Evolutionary conservation across 768 basidiomycete species (phyloP).

Genomic region (Termitomyces sp.): DNA sequence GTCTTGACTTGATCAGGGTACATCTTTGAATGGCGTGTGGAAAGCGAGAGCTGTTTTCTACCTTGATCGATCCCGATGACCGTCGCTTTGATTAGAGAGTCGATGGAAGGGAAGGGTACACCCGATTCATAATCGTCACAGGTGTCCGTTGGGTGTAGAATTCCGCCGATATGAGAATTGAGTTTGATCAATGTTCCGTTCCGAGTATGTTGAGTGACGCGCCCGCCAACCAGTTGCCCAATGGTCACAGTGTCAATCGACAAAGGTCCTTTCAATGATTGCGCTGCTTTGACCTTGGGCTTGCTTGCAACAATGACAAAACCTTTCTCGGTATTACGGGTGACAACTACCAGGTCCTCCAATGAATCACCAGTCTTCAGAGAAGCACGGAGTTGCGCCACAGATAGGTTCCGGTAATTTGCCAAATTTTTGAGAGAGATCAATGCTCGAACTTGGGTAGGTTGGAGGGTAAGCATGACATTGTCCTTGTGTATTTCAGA

Average conservation of each 20-base stretch:
- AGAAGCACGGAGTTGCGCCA: slow-evolving; percentile 58
- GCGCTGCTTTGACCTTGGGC: slow-evolving; percentile 52
- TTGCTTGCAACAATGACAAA: slow-evolving; percentile 82
- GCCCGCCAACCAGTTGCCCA: slow-evolving; percentile 78
- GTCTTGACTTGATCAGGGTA: slow-evolving; percentile 44
- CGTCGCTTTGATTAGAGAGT: slow-evolving; percentile 64
- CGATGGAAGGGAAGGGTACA: slow-evolving; percentile 54
- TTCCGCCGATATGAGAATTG: slow-evolving; percentile 65
- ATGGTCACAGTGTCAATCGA: slow-evolving; percentile 63
- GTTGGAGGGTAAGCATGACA: slow-evolving; percentile 67
- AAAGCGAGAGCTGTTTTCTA: slow-evolving; percentile 72
- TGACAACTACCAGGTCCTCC: slow-evolving; percentile 82
- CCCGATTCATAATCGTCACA: slow-evolving; percentile 74
- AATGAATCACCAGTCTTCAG: slow-evolving; percentile 71
- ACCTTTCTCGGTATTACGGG: slow-evolving; percentile 80
- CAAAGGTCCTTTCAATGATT: slow-evolving; percentile 47
- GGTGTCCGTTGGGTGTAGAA: slow-evolving; percentile 78
- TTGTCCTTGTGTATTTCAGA: slow-evolving; percentile 85
- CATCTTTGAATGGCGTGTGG: slow-evolving; percentile 73
- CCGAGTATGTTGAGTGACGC: slow-evolving; percentile 70
- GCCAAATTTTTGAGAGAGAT: slow-evolving; percentile 88
- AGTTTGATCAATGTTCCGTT: slow-evolving; percentile 80
- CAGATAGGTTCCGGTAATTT: slow-evolving; percentile 64
- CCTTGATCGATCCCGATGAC: slow-evolving; percentile 68
- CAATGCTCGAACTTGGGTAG: slow-evolving; percentile 69